These are phyloP conservation scores for Ophiosphaerella narmari DNA, from an alignment of 2,329 filamentous ascomycete species.

Conservation along the genomic window DNA sequence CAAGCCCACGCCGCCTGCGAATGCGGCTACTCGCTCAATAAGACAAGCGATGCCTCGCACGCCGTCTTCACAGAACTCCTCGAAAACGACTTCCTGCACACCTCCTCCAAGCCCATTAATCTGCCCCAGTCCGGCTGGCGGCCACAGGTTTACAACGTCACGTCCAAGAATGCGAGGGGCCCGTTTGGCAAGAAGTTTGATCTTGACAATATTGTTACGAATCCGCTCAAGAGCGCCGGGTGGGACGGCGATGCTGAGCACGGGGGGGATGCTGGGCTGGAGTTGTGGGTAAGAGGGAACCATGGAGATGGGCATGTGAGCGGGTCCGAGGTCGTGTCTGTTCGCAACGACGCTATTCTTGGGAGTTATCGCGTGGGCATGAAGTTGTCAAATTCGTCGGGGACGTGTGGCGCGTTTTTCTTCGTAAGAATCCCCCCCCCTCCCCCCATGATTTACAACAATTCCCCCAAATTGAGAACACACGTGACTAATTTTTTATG, in stretches of 20 bases:
- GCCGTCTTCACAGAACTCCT: conserved; percentile 70
- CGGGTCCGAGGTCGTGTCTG: conserved; percentile 67
- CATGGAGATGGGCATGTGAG: conserved; percentile 58
- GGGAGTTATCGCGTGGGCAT: conserved; percentile 72
- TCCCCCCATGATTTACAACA: too few species aligned
- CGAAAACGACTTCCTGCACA: conserved; percentile 72
- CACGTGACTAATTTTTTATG: conserved; percentile 6
- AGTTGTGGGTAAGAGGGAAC: conserved; percentile 46
- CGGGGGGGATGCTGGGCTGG: conserved; percentile 48
- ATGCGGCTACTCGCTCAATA: conserved; percentile 70
- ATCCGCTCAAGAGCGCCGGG: conserved; percentile 51
- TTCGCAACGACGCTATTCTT: conserved; percentile 66
- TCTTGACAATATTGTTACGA: conserved; percentile 61
- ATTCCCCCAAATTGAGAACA: too few species aligned
- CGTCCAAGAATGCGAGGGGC: conserved; percentile 62
- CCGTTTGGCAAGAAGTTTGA: conserved; percentile 68
- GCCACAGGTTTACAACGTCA: conserved; percentile 69
- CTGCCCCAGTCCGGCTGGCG: conserved; percentile 61
- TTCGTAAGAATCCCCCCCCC: conserved; percentile 64
- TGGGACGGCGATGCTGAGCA: conserved; percentile 53
- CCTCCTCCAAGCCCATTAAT: conserved; percentile 51
- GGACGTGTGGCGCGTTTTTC: conserved; percentile 80
- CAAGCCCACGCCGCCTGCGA: conserved; percentile 62
- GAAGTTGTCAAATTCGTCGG: conserved; percentile 63
- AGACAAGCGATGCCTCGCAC: conserved; percentile 46